phyloP scores from a whole-genome alignment of 176 grass and related monocot species.

The Oryza coarctata region DNA sequence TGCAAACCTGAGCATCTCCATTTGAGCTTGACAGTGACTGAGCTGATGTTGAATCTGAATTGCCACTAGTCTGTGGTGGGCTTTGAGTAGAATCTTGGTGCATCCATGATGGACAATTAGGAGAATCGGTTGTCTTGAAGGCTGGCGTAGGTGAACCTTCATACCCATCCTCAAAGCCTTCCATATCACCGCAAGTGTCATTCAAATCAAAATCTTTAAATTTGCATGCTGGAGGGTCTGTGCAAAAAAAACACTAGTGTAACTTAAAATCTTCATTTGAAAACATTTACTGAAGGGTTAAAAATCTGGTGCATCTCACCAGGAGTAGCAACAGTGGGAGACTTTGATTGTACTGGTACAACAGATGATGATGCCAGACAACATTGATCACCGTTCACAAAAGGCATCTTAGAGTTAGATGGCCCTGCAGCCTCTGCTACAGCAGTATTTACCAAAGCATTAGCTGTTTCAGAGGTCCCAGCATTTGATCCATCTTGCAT shows the following conservation, averaged over 20 bases:
- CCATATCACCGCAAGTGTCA: slow-evolving; percentile 60
- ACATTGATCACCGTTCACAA: slow-evolving; percentile 38
- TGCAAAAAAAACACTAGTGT: slow-evolving; percentile 20
- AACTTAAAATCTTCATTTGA: slow-evolving; percentile 16
- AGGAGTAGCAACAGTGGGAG: slow-evolving; percentile 47
- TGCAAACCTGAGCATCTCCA: slow-evolving; percentile 81
- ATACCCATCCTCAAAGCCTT: slow-evolving; percentile 63
- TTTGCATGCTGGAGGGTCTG: slow-evolving; percentile 58
- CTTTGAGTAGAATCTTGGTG: slow-evolving; percentile 62
- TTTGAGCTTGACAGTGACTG: slow-evolving; percentile 90
- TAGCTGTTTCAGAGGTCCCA: slow-evolving; percentile 64
- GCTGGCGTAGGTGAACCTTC: slow-evolving; percentile 36
- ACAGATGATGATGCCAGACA: slow-evolving; percentile 49
- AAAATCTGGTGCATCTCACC: slow-evolving; percentile 50
- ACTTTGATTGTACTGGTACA: slow-evolving; percentile 46
- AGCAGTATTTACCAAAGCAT: slow-evolving; percentile 49
- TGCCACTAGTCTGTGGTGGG: slow-evolving; percentile 79
- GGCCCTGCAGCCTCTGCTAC: slow-evolving; percentile 45
- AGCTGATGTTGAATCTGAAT: slow-evolving; percentile 83
- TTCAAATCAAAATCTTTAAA: slow-evolving; percentile 98
- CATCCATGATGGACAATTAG: slow-evolving; percentile 73
- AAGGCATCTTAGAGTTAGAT: slow-evolving; percentile 50
- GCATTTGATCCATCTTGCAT: slow-evolving; percentile 67
- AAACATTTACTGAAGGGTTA: slow-evolving; percentile 15
- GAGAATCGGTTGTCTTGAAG: slow-evolving; percentile 46